Conservation (phyloP, 768 basidiomycete species). For the Lenzites betulinus region DNA sequence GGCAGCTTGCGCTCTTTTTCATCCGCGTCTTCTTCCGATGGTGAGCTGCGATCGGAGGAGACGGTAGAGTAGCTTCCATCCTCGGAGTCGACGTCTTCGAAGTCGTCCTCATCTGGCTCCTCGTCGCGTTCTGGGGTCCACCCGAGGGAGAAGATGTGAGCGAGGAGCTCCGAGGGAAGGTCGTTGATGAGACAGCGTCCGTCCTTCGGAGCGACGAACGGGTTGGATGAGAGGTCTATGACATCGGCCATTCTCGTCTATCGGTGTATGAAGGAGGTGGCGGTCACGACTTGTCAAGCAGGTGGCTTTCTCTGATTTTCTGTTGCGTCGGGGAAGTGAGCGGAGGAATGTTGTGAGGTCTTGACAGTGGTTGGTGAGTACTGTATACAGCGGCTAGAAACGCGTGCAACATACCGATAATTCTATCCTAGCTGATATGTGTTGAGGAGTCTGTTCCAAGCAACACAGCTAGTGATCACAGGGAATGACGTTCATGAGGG, state of each 20-base stretch:
- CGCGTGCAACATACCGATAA: too few relatives aligned
- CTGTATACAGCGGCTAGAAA: too few relatives aligned
- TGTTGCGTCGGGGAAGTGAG: too few relatives aligned
- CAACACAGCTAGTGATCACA: too few relatives aligned
- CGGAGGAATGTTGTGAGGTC: too few relatives aligned
- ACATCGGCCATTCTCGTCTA: constrained; percentile 6
- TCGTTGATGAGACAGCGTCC: constrained; percentile 39
- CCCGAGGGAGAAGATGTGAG: constrained; percentile 39
- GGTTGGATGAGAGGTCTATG: constrained; percentile 17
- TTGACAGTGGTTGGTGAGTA: too few relatives aligned
- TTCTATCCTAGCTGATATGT: too few relatives aligned
- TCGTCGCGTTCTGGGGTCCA: constrained; percentile 17
- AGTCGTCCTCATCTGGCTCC: constrained; percentile 27
- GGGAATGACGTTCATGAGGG: too few relatives aligned
- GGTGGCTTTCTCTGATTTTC: too few relatives aligned
- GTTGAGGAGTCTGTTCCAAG: too few relatives aligned
- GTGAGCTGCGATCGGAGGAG: not conserved
- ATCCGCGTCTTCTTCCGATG: not conserved
- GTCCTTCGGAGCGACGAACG: constrained; percentile 20
- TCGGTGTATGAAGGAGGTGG: not conserved
- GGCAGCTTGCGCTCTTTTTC: constrained; percentile 1
- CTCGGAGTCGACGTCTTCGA: constrained; percentile 24
- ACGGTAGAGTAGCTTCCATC: constrained; percentile 5
- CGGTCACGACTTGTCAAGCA: too few relatives aligned
- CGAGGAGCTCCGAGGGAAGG: constrained; percentile 61